Evolutionary conservation across 108 stramenopile genomes (phyloP).

Genomic region (Aurantiochytrium sp.): DNA sequence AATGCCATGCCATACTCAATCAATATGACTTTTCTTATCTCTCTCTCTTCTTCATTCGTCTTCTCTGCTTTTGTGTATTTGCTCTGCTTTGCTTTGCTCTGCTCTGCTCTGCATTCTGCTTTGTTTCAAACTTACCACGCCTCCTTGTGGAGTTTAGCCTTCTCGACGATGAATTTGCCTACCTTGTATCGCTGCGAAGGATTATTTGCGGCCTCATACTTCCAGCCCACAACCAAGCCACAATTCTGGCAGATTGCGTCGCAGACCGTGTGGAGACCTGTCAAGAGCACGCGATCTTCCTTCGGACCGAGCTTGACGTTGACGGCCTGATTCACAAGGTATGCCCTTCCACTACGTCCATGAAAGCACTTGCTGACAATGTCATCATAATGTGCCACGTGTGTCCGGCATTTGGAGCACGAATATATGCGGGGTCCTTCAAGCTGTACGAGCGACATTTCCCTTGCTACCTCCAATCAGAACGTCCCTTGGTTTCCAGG

Average conservation of each 20-base stretch:
- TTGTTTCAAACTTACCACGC: constrained; percentile 33
- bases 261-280: constrained; percentile 79
- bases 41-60: too few relatives aligned
- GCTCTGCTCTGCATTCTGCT: too few relatives aligned
- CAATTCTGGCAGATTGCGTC: constrained; percentile 88
- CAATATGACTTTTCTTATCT: too few relatives aligned
- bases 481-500: not conserved
- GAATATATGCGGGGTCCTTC: constrained; percentile 77
- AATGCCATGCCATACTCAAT: too few relatives aligned
- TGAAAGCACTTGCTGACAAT: constrained; percentile 88
- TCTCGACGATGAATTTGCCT: constrained; percentile 85
- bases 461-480: too few relatives aligned
- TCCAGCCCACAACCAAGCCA: constrained; percentile 79
- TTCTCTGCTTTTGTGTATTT: too few relatives aligned
- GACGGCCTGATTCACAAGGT: constrained; percentile 74
- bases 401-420: constrained; percentile 75
- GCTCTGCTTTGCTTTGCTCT: too few relatives aligned
- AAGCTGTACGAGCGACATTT: constrained; percentile 30
- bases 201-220: constrained; percentile 77
- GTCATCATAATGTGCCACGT: constrained; percentile 80
- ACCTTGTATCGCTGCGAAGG: constrained; percentile 81
- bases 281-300: constrained; percentile 75
- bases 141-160: constrained; percentile 69
- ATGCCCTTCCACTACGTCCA: constrained; percentile 79
- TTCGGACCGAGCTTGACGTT: constrained; percentile 65